phyloP scores from a whole-genome alignment of 208 protist species.

The Trichomonas vaginalis region DNA sequence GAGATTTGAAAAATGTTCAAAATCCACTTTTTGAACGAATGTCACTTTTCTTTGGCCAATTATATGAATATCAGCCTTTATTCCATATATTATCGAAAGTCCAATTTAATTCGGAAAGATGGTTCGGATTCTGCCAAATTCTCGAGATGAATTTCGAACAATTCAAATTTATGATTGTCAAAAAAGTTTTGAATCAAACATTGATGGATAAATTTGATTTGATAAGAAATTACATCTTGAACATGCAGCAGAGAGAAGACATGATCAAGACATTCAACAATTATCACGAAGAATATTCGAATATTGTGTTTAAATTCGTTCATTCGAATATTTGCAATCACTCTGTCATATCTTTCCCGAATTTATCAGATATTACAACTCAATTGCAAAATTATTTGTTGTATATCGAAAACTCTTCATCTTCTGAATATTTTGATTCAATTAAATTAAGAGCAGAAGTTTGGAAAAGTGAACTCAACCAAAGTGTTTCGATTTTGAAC shows the following conservation, averaged over 20 bases:
- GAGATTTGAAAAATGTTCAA: background rate
- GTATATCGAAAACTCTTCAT: background rate
- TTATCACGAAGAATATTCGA: background rate
- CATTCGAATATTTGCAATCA: background rate
- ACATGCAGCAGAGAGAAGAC: background rate
- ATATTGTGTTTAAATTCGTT: background rate
- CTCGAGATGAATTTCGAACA: background rate
- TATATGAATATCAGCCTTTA: background rate
- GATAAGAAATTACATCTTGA: background rate
- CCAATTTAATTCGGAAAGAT: background rate
- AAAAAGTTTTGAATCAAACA: background rate
- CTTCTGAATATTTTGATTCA: background rate
- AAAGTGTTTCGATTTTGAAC: background rate
- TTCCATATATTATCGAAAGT: background rate
- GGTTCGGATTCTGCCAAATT: background rate
- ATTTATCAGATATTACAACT: background rate
- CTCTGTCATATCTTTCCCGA: background rate
- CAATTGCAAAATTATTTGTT: background rate
- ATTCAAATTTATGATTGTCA: background rate
- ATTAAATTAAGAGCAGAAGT: background rate
- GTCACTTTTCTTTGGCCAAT: background rate
- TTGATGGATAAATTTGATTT: background rate
- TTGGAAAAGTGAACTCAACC: background rate
- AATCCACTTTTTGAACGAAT: background rate
- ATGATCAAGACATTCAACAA: background rate